Evolutionary conservation across 2,329 filamentous ascomycete species (phyloP), one percentile per base, ranked within the genome.

Genomic region (Lachnellula subtilissima): DNA sequence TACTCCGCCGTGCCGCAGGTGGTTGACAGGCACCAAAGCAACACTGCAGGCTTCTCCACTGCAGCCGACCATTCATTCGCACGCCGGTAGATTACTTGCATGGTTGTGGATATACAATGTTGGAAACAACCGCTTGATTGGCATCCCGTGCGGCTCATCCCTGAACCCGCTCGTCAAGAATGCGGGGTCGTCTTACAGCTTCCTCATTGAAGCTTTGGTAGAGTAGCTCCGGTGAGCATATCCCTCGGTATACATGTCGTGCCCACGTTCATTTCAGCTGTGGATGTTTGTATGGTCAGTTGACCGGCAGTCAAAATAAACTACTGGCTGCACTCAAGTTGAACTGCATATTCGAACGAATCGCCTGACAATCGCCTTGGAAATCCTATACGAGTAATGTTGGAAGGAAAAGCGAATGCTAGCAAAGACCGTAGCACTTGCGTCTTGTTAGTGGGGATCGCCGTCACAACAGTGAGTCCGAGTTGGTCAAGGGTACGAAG

Each of bases 51-150:
- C 11, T 49, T n/a, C 28, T 22, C 28, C n/a, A 22, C 15, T 9
- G 8, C 12, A 48, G 5, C 23, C 23, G 12, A 28, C 45, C 28
- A 7, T 8, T 28, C 28, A n/a, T 23, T 11, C 17, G 45, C 45
- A 25, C 45, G 23, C 45, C 14, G 22, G 22, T 25, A 25, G n/a
- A 25, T 32, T 32, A 47, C 9, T 11, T 47, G 28, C 22, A 25
- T 47, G 45, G 45, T 47, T 47, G 22, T 7, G 22, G 22, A 23
- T n/a, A 47, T 37, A 58, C 56, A 50, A 59, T 58, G 56, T 58
- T 59, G 23, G 48, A 52, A 49, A 11, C n/a, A 53, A 19, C n/a
- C 32, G 49, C 45, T 47, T 60, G 48, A 63, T 61, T 63, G 61
- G 61, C 17, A 19, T 53, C 37, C 46, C 50, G 42, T 36, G 22